Evolutionary conservation across 495 filamentous ascomycete genomes (phyloP).

Genomic region (Massariosphaeria phaeospora): DNA sequence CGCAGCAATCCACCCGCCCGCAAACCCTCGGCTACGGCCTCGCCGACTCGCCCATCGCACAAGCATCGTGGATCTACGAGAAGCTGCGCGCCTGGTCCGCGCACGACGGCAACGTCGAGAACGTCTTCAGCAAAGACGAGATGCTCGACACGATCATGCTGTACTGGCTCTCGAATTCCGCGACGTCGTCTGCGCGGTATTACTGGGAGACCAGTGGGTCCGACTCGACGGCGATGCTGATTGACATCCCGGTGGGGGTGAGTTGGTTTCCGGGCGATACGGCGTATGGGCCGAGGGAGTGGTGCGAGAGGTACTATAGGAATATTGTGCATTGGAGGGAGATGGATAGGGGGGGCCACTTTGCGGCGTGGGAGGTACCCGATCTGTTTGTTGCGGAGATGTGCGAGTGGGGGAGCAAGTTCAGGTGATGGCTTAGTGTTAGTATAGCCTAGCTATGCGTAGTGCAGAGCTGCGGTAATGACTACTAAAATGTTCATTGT

Average conservation of each 20-base stretch:
- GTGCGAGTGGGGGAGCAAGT: too few species aligned
- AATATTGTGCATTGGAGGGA: slow-evolving; percentile 19
- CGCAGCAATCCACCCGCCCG: slow-evolving; percentile 47
- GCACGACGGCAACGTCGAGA: too few species aligned
- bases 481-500: too few species aligned
- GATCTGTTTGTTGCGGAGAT: slow-evolving; percentile 12
- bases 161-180: slow-evolving; percentile 48
- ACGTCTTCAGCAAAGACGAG: slow-evolving; percentile 52
- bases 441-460: too few species aligned
- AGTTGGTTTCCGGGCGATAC: slow-evolving; percentile 23
- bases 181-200: slow-evolving; percentile 45
- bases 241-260: too few species aligned
- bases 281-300: slow-evolving; percentile 4
- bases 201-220: slow-evolving; percentile 54
- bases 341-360: slow-evolving; percentile 21
- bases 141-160: slow-evolving; percentile 52
- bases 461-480: too few species aligned
- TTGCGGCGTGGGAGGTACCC: slow-evolving; percentile 22
- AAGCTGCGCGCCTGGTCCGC: slow-evolving; percentile 51
- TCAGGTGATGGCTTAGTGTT: too few species aligned
- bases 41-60: slow-evolving; percentile 48
- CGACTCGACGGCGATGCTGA: too few species aligned
- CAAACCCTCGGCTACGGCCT: slow-evolving; percentile 49
- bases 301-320: slow-evolving; percentile 11
- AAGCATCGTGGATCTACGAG: slow-evolving; percentile 54